Base-by-base conservation (phyloP, 768 basidiomycete genomes). In the Termitomyces sp. region DNA sequence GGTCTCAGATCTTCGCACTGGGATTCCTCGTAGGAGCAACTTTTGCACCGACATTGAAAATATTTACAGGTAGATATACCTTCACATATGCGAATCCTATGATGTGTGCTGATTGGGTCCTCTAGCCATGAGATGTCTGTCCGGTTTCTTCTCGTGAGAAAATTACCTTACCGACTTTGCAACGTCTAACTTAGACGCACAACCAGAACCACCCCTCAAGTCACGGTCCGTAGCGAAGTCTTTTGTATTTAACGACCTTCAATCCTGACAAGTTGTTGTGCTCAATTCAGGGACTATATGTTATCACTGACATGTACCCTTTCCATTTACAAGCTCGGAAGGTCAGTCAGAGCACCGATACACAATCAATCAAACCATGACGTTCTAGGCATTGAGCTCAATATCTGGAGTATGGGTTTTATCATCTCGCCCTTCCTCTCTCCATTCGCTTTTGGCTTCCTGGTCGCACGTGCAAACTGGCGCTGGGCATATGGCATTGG, bases 401-500 rank as follows among this genome's bases (percentile, higher is more conserved):
- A 80, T 58, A 57, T 80, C 27, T 83, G 82, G 83, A 83, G 81
- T 2, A 77, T 83, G 71, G 83, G 82, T 3, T 83, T 84, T 68
- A 74, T 81, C 63, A 67, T 86, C 36, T 84, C 84, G 10, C 84
- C 81, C 14, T 83, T 83, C 72, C 64, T 82, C 3, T 84, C 83
- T 2, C 87, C 86, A 0, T 86, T 85, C 64, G 76, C 79, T 2
- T 84, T 86, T 60, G 86, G 87, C 0, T 89, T 86, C 72, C 72
- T 87, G 4, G 82, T 85, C 1, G 85, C 84, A 0, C 73, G 80
- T 2, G 73, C 78, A 7, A 75, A 69, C 48, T 86, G 82, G 82
- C 69, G 84, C 46, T 86, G 85, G 85, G 75, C 84, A 14, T 87
- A 87, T 58, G 85, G 83, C n/a, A 82, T 86, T 50, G 87, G 83